A percentile compares a stretch with the other conserved stretches of the same genome.
phyloP scores from a whole-genome alignment of 108 stramenopile genomes.

The Skeletonema costatum region DNA sequence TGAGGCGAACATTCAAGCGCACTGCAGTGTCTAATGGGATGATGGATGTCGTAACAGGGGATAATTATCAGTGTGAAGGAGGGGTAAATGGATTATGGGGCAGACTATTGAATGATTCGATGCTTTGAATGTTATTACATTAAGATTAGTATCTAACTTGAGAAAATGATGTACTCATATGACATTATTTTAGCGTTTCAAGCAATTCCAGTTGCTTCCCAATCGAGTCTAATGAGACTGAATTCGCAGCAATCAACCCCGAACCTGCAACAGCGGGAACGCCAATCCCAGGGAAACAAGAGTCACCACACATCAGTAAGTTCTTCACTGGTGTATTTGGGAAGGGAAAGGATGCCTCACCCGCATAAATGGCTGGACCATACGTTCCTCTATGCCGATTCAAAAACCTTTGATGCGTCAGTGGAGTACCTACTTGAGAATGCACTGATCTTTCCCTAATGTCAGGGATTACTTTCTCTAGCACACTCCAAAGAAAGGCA shows the following conservation, averaged over 20 bases:
- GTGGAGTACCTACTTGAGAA: constrained; percentile 77
- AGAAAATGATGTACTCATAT: not conserved
- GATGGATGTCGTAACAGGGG: no score
- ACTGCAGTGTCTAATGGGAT: no score
- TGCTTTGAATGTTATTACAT: no score
- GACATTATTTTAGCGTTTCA: constrained; percentile 17
- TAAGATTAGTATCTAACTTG: no score
- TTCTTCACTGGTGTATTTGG: constrained; percentile 66
- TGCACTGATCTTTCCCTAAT: constrained; percentile 55
- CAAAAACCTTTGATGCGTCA: constrained; percentile 86
- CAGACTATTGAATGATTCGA: no score
- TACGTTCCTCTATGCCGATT: constrained; percentile 81
- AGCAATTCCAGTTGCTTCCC: constrained; percentile 56
- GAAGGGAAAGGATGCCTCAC: constrained; percentile 78
- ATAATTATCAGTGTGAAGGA: no score
- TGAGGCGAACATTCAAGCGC: no score
- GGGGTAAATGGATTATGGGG: no score
- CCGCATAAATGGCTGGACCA: constrained; percentile 85
- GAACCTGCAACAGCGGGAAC: constrained; percentile 93
- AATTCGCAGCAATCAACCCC: constrained; percentile 83
- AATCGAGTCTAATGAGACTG: constrained; percentile 63
- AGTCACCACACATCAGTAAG: constrained; percentile 72
- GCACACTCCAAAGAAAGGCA: constrained; percentile 77
- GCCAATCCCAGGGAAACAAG: constrained; percentile 90
- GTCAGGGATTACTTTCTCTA: constrained; percentile 86